Conservation (phyloP, 257 asterid genomes). For the Buddleja alternifolia region DNA sequence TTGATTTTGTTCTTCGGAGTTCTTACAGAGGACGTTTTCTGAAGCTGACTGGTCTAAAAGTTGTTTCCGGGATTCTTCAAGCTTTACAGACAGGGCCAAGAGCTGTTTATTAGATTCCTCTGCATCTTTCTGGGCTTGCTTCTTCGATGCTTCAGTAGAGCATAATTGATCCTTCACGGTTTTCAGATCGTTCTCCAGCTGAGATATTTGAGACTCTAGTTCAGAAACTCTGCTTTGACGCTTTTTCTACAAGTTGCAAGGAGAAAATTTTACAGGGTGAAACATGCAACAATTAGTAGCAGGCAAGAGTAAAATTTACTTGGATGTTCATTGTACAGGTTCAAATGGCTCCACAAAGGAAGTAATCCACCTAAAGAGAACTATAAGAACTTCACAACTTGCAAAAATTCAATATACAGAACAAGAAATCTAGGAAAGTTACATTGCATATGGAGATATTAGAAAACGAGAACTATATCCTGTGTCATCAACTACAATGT, state of each 20-base stretch:
- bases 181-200: constrained; percentile 80
- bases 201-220: constrained; percentile 71
- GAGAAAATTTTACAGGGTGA: constrained; percentile 14
- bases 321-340: neutral
- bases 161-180: constrained; percentile 66
- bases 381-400: neutral
- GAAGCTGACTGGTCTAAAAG: constrained; percentile 35
- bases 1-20: constrained; percentile 34
- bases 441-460: neutral
- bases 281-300: constrained; percentile 3
- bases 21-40: constrained; percentile 26
- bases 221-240: constrained; percentile 57
- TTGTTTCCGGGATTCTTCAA: constrained; percentile 56
- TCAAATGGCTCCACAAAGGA: too few species aligned
- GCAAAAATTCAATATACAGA: neutral
- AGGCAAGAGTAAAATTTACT: neutral
- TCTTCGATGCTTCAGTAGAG: constrained; percentile 70
- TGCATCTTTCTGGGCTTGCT: constrained; percentile 69
- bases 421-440: neutral
- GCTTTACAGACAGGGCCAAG: constrained; percentile 52
- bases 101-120: constrained; percentile 71
- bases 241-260: constrained; percentile 48
- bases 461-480: neutral
- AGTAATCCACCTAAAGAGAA: neutral
- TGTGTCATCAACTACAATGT: neutral